Evolutionary conservation across 2,329 filamentous ascomycete species (phyloP), one percentile per base, ranked within the genome.

Genomic region (Paraconiothyrium brasiliense): DNA sequence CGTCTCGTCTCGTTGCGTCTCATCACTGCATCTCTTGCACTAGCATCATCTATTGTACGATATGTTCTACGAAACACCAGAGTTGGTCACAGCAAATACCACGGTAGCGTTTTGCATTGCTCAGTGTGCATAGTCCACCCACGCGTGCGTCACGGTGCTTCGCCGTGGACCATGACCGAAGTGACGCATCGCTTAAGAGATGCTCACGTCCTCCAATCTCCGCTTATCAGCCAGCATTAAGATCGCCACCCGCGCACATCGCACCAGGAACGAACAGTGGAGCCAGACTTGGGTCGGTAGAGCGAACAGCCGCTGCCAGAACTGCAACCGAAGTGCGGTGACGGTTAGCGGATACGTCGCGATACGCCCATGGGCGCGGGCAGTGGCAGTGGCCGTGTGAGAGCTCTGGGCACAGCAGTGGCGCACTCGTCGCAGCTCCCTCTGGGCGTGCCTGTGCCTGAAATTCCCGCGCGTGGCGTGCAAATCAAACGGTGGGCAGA

Each of bases 21-120:
- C 35, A 30, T 34, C 8, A 20, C 20, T n/a, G 24, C 24, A 55
- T 46, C 3, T 30, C 20, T 54, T 34, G 27, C 52, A 39, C 39
- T 35, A n/a, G 27, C 52, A 44, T 44, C 55, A 49, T 60, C 16
- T 44, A 60, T 61, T 71, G 67, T 71, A 71, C 61, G 64, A 66
- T 66, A 57, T 57, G 13, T 47, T n/a, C n/a, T 32, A 50, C 35
- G 22, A 6, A n/a, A 37, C 39, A n/a, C 16, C 3, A 14, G 34
- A 35, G 9, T n/a, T 30, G 14, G 35, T 20, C 30, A 22, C 35
- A 41, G 46, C 55, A 14, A 50, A 41, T 50, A 43, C 37, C 46
- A 43, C 11, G 24, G 13, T 20, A 14, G 34, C 30, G 30, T 22
- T 27, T 24, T 24, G 54, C 34, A 39, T 57, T 30, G 44, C 16